A percentile compares a stretch with the other conserved stretches of the same genome.
phyloP scores from a whole-genome alignment of 495 filamentous ascomycete species.

The Clavariopsis aquatica region DNA sequence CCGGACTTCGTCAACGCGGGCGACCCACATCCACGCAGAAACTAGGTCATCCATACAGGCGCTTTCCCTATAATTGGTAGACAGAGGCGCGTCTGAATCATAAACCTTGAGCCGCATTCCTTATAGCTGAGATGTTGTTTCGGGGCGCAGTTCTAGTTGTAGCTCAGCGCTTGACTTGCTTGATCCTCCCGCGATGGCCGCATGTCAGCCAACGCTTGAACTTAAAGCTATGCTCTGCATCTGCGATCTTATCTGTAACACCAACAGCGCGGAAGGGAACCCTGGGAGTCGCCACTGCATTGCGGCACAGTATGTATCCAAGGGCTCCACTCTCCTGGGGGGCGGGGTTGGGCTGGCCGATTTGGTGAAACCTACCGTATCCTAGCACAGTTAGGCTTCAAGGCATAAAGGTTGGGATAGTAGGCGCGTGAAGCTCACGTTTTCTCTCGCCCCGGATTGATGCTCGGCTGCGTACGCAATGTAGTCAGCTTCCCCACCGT shows the following conservation, averaged over 20 bases:
- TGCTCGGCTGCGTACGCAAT: not conserved
- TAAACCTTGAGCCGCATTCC: slow-evolving; percentile 14
- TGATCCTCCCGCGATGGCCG: slow-evolving; percentile 24
- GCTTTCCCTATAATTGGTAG: not conserved
- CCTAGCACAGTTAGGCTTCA: not conserved
- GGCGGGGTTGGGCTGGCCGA: slow-evolving; percentile 1
- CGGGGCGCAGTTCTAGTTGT: not conserved
- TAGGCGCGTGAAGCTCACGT: not conserved
- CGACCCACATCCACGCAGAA: not conserved
- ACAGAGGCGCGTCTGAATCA: not conserved
- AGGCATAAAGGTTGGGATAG: not conserved
- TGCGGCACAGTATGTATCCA: slow-evolving; percentile 1
- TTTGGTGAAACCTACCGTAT: slow-evolving; percentile 8
- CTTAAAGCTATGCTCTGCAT: not conserved
- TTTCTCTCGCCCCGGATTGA: not conserved
- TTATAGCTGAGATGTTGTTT: slow-evolving; percentile 9
- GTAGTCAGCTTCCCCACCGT: not conserved
- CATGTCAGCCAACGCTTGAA: not conserved
- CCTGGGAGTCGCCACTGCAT: not conserved
- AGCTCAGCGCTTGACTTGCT: not conserved
- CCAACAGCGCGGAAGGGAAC: not conserved
- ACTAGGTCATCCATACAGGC: not conserved
- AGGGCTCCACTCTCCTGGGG: not conserved
- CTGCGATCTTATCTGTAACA: slow-evolving; percentile 11
- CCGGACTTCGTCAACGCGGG: not conserved